phyloP scores from a whole-genome alignment of 192 early-diverging fungal genomes.

The Backusella tarrabulga region DNA sequence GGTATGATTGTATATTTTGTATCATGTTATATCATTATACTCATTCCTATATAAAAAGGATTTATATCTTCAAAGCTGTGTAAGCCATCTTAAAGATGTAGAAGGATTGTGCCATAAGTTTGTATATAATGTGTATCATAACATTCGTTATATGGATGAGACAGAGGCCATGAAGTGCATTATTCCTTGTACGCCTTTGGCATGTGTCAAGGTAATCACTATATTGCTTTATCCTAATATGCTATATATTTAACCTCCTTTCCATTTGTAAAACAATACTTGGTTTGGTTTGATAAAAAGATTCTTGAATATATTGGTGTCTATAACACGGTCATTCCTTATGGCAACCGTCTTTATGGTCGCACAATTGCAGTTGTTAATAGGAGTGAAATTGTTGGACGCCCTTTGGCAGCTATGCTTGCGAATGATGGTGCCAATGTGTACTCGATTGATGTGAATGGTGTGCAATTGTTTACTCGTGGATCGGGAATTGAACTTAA shows the following conservation, averaged over 20 bases:
- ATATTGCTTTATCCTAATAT: background rate
- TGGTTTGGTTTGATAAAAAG: conserved; percentile 20
- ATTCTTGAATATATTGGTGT: conserved; percentile 94
- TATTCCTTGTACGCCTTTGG: conserved; percentile 98
- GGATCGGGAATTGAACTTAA: conserved; percentile 56
- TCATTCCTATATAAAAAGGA: conserved; percentile 54
- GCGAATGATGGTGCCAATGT: conserved; percentile 99
- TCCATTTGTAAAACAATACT: background rate
- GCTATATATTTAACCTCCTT: background rate
- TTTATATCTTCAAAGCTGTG: conserved; percentile 91
- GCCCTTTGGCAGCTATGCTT: conserved; percentile 93
- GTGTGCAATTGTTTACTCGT: conserved; percentile 78
- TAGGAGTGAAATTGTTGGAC: conserved; percentile 97
- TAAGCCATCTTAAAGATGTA: conserved; percentile 89
- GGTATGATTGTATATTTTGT: conserved; percentile 37
- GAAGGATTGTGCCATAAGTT: conserved; percentile 95
- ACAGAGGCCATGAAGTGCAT: conserved; percentile 88
- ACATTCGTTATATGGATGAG: conserved; percentile 78
- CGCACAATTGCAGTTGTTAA: conserved; percentile 91
- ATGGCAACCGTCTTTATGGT: conserved; percentile 95
- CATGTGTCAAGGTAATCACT: conserved; percentile 79
- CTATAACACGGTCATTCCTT: conserved; percentile 84
- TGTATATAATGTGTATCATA: conserved; percentile 94
- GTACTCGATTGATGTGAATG: conserved; percentile 91
- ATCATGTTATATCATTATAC: background rate